Conservation (phyloP, 2,329 filamentous ascomycete genomes). For the Cladophialophora yegresii region DNA sequence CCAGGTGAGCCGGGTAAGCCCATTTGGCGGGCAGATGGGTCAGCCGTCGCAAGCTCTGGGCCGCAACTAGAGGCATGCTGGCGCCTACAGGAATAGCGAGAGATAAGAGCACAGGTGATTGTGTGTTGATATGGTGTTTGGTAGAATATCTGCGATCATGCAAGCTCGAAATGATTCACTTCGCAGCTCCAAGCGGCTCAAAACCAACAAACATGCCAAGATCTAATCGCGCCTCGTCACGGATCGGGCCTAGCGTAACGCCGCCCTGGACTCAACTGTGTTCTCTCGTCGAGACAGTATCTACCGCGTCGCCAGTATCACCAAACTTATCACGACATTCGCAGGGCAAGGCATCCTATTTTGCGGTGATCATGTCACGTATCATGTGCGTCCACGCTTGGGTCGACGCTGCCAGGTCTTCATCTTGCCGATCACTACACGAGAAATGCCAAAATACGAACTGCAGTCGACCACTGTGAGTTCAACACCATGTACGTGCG, state of each 20-base stretch:
- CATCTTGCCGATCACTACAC: not conserved
- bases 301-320: slow-evolving; percentile 49
- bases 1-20: slow-evolving; percentile 34
- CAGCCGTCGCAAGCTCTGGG: slow-evolving; percentile 30
- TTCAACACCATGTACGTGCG: too few relatives aligned
- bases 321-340: slow-evolving; percentile 48
- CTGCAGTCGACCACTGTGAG: too few relatives aligned
- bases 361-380: too few relatives aligned
- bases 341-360: slow-evolving; percentile 34
- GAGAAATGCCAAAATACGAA: not conserved
- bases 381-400: not conserved
- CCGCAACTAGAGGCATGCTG: slow-evolving; percentile 33
- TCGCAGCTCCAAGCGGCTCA: not conserved
- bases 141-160: not conserved
- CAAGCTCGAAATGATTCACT: not conserved
- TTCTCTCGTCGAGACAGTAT: slow-evolving; percentile 42
- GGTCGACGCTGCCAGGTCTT: not conserved
- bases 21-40: slow-evolving; percentile 29
- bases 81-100: not conserved
- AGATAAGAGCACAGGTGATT: not conserved
- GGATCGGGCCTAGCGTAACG: not conserved
- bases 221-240: not conserved
- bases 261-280: not conserved
- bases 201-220: not conserved
- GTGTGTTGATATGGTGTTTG: not conserved